These are phyloP conservation scores for Cordyceps cateniannulata DNA, from an alignment of 2,329 filamentous ascomycete species.

Conservation along the genomic window DNA sequence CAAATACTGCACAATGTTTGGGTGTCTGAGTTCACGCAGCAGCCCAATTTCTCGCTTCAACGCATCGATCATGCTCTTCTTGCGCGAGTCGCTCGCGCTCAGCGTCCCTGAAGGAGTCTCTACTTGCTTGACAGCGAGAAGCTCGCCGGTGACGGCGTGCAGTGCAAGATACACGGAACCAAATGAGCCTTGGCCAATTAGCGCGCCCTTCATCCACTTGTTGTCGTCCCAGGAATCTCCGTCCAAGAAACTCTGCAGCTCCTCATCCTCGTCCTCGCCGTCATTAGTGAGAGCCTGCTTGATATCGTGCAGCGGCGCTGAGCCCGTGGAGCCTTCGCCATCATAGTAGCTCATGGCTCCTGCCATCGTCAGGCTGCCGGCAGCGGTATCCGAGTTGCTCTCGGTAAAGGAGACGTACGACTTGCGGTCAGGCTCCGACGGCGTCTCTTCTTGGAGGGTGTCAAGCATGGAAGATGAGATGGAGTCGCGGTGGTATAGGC, in stretches of 20 bases:
- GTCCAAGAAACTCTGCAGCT: slow-evolving; percentile 81
- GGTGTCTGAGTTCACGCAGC: slow-evolving; percentile 86
- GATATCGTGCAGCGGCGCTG: slow-evolving; percentile 74
- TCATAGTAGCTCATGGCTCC: slow-evolving; percentile 75
- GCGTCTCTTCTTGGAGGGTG: slow-evolving; percentile 84
- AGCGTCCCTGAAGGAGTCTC: slow-evolving; percentile 78
- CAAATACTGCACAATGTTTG: slow-evolving; percentile 97
- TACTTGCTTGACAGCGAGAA: slow-evolving; percentile 97
- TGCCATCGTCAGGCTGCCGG: slow-evolving; percentile 64
- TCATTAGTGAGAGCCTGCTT: slow-evolving; percentile 83
- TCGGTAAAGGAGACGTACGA: slow-evolving; percentile 89
- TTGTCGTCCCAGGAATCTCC: slow-evolving; percentile 93
- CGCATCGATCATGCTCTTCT: slow-evolving; percentile 97
- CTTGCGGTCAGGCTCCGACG: slow-evolving; percentile 80
- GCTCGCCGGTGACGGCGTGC: slow-evolving; percentile 91
- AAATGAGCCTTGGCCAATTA: slow-evolving; percentile 96
- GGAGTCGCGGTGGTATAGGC: slow-evolving; percentile 66
- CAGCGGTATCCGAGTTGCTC: slow-evolving; percentile 63
- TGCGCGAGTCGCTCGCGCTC: slow-evolving; percentile 71
- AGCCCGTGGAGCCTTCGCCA: slow-evolving; percentile 64
- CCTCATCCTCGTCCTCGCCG: slow-evolving; percentile 85
- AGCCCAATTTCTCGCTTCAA: slow-evolving; percentile 95
- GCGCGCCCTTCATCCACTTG: slow-evolving; percentile 98
- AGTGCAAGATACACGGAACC: slow-evolving; percentile 92
- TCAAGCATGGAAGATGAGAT: slow-evolving; percentile 84